Evolutionary conservation across 768 basidiomycete genomes (phyloP).

Genomic region (Mycena leptocephala): DNA sequence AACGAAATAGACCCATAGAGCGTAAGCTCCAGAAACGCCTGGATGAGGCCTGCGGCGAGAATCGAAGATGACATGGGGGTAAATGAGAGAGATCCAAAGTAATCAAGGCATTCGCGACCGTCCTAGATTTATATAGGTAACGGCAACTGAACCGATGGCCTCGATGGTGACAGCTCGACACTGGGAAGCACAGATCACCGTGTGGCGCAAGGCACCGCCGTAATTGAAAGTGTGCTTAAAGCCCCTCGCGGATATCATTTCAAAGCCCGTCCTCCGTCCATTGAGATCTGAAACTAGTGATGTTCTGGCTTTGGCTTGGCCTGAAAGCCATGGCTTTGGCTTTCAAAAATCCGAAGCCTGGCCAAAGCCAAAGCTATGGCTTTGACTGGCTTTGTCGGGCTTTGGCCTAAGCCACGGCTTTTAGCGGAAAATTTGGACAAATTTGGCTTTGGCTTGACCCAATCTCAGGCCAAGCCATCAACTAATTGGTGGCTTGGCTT

Average conservation of each 20-base stretch:
- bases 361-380: too few relatives aligned
- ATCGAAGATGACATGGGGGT: not conserved
- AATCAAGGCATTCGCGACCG: too few relatives aligned
- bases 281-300: not conserved
- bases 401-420: too few relatives aligned
- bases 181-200: not conserved
- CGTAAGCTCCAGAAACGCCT: not conserved
- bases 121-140: not conserved
- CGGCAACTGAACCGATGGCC: not conserved
- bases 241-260: not conserved
- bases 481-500: too few relatives aligned
- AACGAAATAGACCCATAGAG: conserved; percentile 2
- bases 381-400: too few relatives aligned
- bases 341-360: too few relatives aligned
- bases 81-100: not conserved
- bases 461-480: too few relatives aligned
- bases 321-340: too few relatives aligned
- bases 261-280: not conserved
- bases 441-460: too few relatives aligned
- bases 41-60: not conserved
- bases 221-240: not conserved
- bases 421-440: too few relatives aligned
- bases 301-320: too few relatives aligned
- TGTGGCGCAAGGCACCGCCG: not conserved
- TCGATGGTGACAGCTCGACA: not conserved